Evolutionary conservation across 768 basidiomycete genomes (phyloP).

Genomic region (Russula olivacea): DNA sequence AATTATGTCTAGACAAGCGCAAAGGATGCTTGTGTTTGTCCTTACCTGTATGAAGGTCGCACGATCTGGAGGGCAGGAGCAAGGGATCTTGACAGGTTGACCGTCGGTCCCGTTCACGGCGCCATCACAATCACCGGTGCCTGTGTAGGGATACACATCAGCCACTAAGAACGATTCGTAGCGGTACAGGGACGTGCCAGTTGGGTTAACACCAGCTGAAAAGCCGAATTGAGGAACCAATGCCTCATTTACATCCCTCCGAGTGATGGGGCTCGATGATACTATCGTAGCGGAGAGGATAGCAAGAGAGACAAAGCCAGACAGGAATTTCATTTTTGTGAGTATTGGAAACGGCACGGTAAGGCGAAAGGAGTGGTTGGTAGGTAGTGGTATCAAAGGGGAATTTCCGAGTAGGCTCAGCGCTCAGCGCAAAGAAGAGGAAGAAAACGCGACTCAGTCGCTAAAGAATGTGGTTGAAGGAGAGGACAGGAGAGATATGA

Average conservation of each 20-base stretch:
- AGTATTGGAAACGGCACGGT: background rate
- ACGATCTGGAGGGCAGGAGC: slow-evolving; percentile 56
- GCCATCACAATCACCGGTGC: slow-evolving; percentile 67
- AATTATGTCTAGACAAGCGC: background rate
- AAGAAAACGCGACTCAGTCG: slow-evolving; percentile 18
- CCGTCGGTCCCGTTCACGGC: slow-evolving; percentile 52
- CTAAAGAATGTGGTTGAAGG: slow-evolving; percentile 4
- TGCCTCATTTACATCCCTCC: slow-evolving; percentile 9
- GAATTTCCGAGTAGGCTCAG: background rate
- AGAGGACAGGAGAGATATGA: background rate
- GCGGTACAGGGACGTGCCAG: slow-evolving; percentile 37
- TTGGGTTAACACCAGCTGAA: slow-evolving; percentile 51
- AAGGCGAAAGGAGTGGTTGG: background rate
- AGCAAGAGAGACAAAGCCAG: slow-evolving; percentile 6
- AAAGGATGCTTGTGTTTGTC: background rate
- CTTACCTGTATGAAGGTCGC: slow-evolving; percentile 45
- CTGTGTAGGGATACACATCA: slow-evolving; percentile 22
- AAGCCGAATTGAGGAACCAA: slow-evolving; percentile 49
- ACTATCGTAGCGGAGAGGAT: slow-evolving; percentile 6
- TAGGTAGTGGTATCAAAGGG: background rate
- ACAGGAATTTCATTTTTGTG: slow-evolving; percentile 18
- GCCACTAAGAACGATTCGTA: background rate
- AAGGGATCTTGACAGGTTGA: slow-evolving; percentile 54
- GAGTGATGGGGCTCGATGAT: slow-evolving; percentile 11
- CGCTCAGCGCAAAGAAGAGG: slow-evolving; percentile 16